Evolutionary conservation across 2,329 filamentous ascomycete genomes (phyloP).

Genomic region (Teratosphaeria viscida): DNA sequence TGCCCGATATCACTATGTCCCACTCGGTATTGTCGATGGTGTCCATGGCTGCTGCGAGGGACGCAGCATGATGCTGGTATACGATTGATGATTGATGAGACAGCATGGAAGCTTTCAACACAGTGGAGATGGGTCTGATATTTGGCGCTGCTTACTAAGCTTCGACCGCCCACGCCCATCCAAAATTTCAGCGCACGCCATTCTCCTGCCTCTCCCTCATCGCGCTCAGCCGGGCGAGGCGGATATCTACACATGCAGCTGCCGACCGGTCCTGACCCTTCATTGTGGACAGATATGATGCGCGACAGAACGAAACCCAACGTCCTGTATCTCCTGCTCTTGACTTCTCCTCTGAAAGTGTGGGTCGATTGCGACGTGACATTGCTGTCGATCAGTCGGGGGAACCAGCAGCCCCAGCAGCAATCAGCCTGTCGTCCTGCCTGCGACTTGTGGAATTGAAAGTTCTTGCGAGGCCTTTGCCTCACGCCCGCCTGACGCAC

Average conservation of each 20-base stretch:
- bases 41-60: conserved; percentile 28
- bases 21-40: conserved; percentile 40
- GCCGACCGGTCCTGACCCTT: conserved; percentile 27
- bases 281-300: conserved; percentile 32
- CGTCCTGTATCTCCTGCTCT: conserved; percentile 44
- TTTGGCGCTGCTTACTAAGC: background rate
- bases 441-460: background rate
- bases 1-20: conserved; percentile 45
- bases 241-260: conserved; percentile 11
- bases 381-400: conserved; percentile 13
- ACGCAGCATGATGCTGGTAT: background rate
- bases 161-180: background rate
- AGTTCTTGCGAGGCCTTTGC: background rate
- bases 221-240: conserved; percentile 22
- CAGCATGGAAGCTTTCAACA: background rate
- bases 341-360: conserved; percentile 33
- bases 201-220: conserved; percentile 13
- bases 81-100: too few species aligned
- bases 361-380: conserved; percentile 42
- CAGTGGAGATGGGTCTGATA: background rate
- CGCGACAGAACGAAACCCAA: conserved; percentile 31
- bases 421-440: background rate
- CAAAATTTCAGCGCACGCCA: conserved; percentile 4
- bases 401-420: background rate
- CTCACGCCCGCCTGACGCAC: background rate